Evolutionary conservation across 129 eudicot species (phyloP).

Genomic region (Erigeron canadensis): DNA sequence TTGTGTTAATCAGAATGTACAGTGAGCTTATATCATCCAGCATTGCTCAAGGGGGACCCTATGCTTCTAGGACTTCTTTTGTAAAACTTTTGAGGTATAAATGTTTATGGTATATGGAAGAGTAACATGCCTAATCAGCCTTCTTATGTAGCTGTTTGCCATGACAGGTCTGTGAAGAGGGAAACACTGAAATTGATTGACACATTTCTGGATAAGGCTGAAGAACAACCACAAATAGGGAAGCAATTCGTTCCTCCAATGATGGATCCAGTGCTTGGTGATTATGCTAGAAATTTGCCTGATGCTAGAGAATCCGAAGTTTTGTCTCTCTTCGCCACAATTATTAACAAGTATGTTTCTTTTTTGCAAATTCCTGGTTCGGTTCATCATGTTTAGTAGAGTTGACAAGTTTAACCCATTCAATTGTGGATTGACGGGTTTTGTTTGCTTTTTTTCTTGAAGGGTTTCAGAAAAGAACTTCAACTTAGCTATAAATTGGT

Average conservation of each 20-base stretch:
- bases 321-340: slow-evolving; percentile 91
- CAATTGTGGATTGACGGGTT: background rate
- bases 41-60: slow-evolving; percentile 89
- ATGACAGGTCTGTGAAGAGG: slow-evolving; percentile 83
- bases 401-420: background rate
- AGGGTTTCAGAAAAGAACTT: background rate
- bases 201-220: slow-evolving; percentile 96
- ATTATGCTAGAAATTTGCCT: slow-evolving; percentile 92
- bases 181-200: slow-evolving; percentile 94
- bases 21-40: slow-evolving; percentile 90
- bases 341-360: slow-evolving; percentile 75
- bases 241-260: slow-evolving; percentile 97
- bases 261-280: slow-evolving; percentile 99
- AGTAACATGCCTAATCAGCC: background rate
- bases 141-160: slow-evolving; percentile 23
- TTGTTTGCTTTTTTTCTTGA: background rate
- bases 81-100: slow-evolving; percentile 88
- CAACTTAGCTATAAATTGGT: background rate
- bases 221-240: slow-evolving; percentile 92
- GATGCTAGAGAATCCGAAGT: slow-evolving; percentile 99
- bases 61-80: slow-evolving; percentile 69
- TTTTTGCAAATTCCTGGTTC: background rate
- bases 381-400: background rate
- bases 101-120: background rate
- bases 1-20: slow-evolving; percentile 67